Evolutionary conservation across 192 early-diverging fungal genomes (phyloP), one percentile per base, ranked within the genome.

Genomic region (Coemansia sp.): DNA sequence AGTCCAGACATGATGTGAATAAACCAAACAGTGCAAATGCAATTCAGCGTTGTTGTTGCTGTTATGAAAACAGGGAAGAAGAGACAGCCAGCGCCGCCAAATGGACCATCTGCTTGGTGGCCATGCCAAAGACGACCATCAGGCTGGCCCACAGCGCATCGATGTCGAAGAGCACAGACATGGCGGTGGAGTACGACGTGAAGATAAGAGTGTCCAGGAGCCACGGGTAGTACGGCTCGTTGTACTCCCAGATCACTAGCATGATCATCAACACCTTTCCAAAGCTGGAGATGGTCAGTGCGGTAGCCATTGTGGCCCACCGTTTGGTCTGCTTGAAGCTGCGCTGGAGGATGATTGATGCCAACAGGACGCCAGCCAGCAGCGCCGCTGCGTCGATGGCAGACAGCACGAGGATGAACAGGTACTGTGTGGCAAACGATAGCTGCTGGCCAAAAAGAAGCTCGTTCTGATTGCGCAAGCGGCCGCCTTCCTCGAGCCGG

Each of bases 201-300:
- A 94, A 83, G 8, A 91, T 88, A 12, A 94, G 78, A 26, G 89
- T 77, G 71, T 87, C 92, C 35, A 96, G 85, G 20, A 93, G 72
- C 92, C 92, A 93, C 15, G 91, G 88, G 53, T 92, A 89, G n/a
- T 92, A 89, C 5, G 91, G 71, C 68, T 91, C 87, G 34, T 88
- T 88, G 70, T 95, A 95, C 64, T 95, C 90, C 95, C 95, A 97
- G 55, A 97, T 91, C 4, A 94, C 93, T 87, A 95, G 91, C 51
- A 94, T 75, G 16, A 97, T 91, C 53, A 91, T 83, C 64, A 97
- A 76, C 63, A 97, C 86, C 75, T 93, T 93, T 36, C 92, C 93
- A 85, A 95, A 95, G 51, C 88, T 88, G 16, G 93, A 94, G 21
- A 95, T 87, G 24, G 94, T 89, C 53, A 94, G 69, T 6, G 91